A percentile compares a stretch with the other conserved stretches of the same genome.
phyloP scores from a whole-genome alignment of 108 stramenopile species.

The Nannochloropsis gaditana region DNA sequence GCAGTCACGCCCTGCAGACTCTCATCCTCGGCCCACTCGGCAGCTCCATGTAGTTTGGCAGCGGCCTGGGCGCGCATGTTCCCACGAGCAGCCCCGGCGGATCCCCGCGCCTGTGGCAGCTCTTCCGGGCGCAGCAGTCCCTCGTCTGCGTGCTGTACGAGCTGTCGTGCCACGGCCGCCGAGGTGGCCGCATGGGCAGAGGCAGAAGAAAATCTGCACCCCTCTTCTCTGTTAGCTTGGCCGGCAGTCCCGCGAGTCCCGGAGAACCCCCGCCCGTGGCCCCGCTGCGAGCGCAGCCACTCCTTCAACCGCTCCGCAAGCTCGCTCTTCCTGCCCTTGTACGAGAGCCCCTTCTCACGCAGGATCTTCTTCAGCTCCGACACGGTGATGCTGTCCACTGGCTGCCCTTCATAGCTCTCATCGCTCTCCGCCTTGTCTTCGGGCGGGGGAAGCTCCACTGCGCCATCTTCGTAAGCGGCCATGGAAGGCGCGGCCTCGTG shows the following conservation, averaged over 20 bases:
- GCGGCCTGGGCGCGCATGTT: neutral
- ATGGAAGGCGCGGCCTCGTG: too few species aligned
- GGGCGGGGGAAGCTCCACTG: slow-evolving; percentile 9
- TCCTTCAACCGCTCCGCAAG: neutral
- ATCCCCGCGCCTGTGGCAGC: neutral
- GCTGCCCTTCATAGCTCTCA: neutral
- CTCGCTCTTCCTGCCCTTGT: slow-evolving; percentile 14
- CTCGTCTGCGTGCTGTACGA: neutral
- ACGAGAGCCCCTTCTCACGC: neutral
- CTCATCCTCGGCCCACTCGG: neutral
- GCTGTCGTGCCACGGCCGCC: neutral
- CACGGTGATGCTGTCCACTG: slow-evolving; percentile 6
- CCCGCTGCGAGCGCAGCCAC: neutral
- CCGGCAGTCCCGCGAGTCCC: too few species aligned
- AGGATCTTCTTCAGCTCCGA: slow-evolving; percentile 8
- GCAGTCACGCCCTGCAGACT: neutral
- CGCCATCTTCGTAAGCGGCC: neutral
- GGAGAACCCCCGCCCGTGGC: neutral
- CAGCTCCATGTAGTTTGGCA: neutral
- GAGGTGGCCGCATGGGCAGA: neutral
- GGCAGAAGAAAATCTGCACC: neutral
- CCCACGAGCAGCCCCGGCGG: neutral
- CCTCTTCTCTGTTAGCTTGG: too few species aligned
- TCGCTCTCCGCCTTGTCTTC: neutral
- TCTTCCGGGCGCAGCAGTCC: neutral